Evolutionary conservation across 1,284 basidiomycete genomes (phyloP).

Genomic region (Caloboletus inedulis): DNA sequence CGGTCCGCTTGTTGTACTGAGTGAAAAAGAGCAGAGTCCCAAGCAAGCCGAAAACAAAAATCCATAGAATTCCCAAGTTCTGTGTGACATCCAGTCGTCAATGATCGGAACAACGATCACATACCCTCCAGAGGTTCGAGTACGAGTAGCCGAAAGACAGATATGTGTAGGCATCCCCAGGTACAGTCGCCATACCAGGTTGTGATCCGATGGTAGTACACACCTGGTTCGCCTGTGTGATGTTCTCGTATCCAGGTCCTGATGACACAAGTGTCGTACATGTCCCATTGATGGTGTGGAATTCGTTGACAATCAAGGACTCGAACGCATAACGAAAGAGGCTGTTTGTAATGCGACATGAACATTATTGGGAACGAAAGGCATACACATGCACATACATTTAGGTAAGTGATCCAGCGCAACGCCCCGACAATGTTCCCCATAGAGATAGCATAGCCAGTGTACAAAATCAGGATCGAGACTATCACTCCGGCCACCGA

Average conservation of each 20-base stretch:
- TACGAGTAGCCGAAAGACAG: conserved; percentile 60
- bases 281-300: conserved; percentile 45
- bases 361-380: background rate
- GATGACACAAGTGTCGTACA: conserved; percentile 52
- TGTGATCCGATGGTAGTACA: conserved; percentile 46
- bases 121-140: conserved; percentile 62
- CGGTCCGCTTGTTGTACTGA: conserved; percentile 36
- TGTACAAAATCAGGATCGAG: conserved; percentile 44
- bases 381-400: conserved; percentile 39
- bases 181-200: conserved; percentile 19
- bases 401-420: conserved; percentile 60
- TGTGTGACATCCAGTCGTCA: conserved; percentile 10
- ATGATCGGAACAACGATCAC: conserved; percentile 22
- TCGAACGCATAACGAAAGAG: conserved; percentile 50
- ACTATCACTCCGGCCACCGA: conserved; percentile 53
- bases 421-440: conserved; percentile 48
- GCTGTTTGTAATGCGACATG: conserved; percentile 27
- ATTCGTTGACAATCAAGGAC: conserved; percentile 52
- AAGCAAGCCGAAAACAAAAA: conserved; percentile 45
- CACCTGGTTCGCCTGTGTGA: conserved; percentile 52
- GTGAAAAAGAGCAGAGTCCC: conserved; percentile 47
- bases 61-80: conserved; percentile 52
- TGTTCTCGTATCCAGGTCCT: conserved; percentile 53
- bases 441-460: conserved; percentile 27
- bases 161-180: conserved; percentile 33